Base-by-base conservation (phyloP, 331 rosid genomes). In the Saraca asoca region DNA sequence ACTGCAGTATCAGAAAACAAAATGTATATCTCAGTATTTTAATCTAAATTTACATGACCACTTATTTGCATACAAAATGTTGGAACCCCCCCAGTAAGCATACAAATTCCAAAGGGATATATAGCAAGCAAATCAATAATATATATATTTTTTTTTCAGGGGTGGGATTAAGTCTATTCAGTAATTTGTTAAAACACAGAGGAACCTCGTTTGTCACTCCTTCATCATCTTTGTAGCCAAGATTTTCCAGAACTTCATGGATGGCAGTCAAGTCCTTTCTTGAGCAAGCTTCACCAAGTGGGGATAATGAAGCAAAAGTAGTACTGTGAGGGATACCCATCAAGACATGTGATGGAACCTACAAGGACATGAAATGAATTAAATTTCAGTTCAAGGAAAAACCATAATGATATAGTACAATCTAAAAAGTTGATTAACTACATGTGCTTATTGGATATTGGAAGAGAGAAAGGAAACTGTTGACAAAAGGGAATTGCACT, bases 201-300 rank as follows among this genome's bases (percentile, higher is more conserved):
- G 58, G 65, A 81, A 90, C 91, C 91, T 90, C 95, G 68, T 87
- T 90, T 35, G 86, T 62, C 57, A 86, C 87, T 77, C 91, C 86
- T 79, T 83, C 97, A 46, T 88, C 95, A 61, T 85, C 93, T 69
- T 88, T 88, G 42, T 91, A 88, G 77, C 95, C 83, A 20, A 79
- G 46, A 53, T 51, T 82, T 44, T 91, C 89, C 73, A 91, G 75
- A 77, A 91, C 78, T 78, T 91, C 97, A 57, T 85, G 91, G 43
- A 91, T 56, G 64, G 95, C 89, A 77, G 93, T 88, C 76, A 84
- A 73, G 81, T 85, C 97, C 82, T 74, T 88, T 81, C 93, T 85
- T 39, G 82, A 77, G 79, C 95, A 91, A 61, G 97, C 95, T 80
- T 91, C 93, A 55, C 97, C 97, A 51, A 88, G 85, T 2, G 95